These are phyloP conservation scores for Phaffia rhodozyma DNA, from an alignment of 1,284 basidiomycete genomes.

Conservation along the genomic window DNA sequence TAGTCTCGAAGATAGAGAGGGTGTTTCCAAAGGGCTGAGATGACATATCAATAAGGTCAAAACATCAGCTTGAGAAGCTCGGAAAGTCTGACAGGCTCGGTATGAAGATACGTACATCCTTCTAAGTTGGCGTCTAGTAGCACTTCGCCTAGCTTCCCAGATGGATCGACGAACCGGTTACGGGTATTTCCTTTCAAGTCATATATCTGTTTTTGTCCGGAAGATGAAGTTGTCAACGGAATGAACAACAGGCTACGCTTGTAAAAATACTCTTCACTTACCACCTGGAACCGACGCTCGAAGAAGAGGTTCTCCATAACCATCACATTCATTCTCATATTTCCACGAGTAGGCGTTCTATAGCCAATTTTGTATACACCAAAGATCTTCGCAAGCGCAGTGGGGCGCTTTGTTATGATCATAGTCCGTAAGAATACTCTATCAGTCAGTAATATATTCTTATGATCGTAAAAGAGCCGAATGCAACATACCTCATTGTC, in stretches of 20 bases:
- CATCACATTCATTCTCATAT: slow-evolving; percentile 83
- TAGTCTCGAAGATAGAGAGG: slow-evolving; percentile 94
- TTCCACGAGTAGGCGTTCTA: slow-evolving; percentile 61
- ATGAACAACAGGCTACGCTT: neutral
- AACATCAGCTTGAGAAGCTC: neutral
- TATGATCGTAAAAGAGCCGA: slow-evolving; percentile 48
- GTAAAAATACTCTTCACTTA: slow-evolving; percentile 26
- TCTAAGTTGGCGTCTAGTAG: slow-evolving; percentile 87
- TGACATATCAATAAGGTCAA: neutral
- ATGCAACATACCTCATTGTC: neutral
- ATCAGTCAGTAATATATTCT: slow-evolving; percentile 33
- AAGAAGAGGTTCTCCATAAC: slow-evolving; percentile 99
- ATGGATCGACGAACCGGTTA: slow-evolving; percentile 80
- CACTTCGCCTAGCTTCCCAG: slow-evolving; percentile 84
- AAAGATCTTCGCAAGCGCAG: slow-evolving; percentile 90
- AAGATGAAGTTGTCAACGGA: neutral
- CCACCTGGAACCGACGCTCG: slow-evolving; percentile 74
- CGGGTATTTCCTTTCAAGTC: slow-evolving; percentile 88
- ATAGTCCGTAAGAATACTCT: slow-evolving; percentile 20
- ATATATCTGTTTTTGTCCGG: slow-evolving; percentile 52
- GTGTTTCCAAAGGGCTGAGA: slow-evolving; percentile 38
- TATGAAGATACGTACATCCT: slow-evolving; percentile 44
- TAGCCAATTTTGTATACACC: slow-evolving; percentile 95
- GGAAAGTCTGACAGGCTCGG: neutral
- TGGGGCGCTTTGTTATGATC: slow-evolving; percentile 54